A percentile compares a stretch with the other conserved stretches of the same genome.
These are phyloP conservation scores for Lactifluus piperatus DNA, from an alignment of 768 basidiomycete species.

Conservation along the genomic window DNA sequence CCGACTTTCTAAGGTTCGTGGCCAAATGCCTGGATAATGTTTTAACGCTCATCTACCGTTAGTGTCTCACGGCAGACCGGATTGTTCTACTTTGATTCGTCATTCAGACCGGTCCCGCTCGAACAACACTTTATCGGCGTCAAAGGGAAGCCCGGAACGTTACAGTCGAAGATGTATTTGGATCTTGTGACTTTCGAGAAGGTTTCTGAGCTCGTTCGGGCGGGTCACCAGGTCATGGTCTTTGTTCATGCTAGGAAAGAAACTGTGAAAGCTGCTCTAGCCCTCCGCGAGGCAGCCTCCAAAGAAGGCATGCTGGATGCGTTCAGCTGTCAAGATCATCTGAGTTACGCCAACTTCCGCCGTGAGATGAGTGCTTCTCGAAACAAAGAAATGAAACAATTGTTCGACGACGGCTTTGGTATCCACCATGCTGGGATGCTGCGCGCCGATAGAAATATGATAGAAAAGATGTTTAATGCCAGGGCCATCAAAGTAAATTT, in stretches of 20 bases:
- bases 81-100: constrained; percentile 95
- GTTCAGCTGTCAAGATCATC: constrained; percentile 77
- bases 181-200: constrained; percentile 87
- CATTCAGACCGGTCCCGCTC: constrained; percentile 91
- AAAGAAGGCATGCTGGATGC: constrained; percentile 64
- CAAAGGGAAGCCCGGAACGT: constrained; percentile 75
- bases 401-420: constrained; percentile 89
- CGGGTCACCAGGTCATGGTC: constrained; percentile 98
- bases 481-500: constrained; percentile 77
- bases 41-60: constrained; percentile 5
- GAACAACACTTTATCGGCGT: constrained; percentile 97
- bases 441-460: constrained; percentile 86
- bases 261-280: constrained; percentile 85
- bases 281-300: constrained; percentile 66
- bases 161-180: constrained; percentile 69
- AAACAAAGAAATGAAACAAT: constrained; percentile 94
- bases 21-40: not conserved
- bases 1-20: constrained; percentile 79
- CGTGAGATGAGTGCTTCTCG: constrained; percentile 69
- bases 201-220: constrained; percentile 76
- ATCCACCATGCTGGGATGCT: constrained; percentile 99
- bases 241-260: constrained; percentile 99
- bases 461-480: constrained; percentile 89
- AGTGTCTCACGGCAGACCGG: constrained; percentile 84
- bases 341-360: constrained; percentile 68